Evolutionary conservation across 768 basidiomycete species (phyloP), one percentile per base, ranked within the genome.

Genomic region (Boletellus emodensis): DNA sequence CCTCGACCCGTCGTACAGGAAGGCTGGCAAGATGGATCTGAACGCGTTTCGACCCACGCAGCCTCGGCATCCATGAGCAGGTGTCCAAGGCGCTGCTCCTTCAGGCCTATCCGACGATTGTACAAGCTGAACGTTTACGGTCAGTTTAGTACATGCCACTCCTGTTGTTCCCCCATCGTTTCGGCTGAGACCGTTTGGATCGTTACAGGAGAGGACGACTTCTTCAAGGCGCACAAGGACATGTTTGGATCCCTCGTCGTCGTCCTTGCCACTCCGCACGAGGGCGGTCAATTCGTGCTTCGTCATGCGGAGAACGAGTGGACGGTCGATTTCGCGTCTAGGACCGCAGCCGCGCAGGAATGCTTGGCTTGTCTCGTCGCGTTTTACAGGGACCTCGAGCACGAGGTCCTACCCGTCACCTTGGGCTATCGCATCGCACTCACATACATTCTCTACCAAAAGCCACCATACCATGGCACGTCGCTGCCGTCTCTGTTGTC

Each of bases 201-300:
- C 24, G 6, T 24, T 3, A 17, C 30, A 47, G 45, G 41, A 10
- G 46, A 20, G 32, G 77, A 66, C 11, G 71, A 71, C 0, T 79
- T 77, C 57, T 81, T 80, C 69, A 77, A 77, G 54, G 36, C 73
- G 1, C 79, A 79, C 54, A 67, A 72, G 37, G 80, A 80, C 50
- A 77, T 24, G 73, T 74, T 82, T 44, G 79, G 74, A 2, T 79
- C 79, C 1, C 69, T 83, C 6, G 72, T 80, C 3, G 53, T 80
- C 26, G 67, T 76, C 20, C 72, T 78, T 44, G 79, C 78, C 11
- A 72, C 72, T 0, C 32, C 57, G 0, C 73, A 81, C 53, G 64
- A 75, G 48, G 79, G 78, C 1, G 80, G 79, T 3, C 59, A 62
- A 15, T 67, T 78, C 14, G 44, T 67, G 3, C 62, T 82, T 1